Conservation (phyloP, 768 basidiomycete genomes). For the Rhodotorula sphaerocarpa region DNA sequence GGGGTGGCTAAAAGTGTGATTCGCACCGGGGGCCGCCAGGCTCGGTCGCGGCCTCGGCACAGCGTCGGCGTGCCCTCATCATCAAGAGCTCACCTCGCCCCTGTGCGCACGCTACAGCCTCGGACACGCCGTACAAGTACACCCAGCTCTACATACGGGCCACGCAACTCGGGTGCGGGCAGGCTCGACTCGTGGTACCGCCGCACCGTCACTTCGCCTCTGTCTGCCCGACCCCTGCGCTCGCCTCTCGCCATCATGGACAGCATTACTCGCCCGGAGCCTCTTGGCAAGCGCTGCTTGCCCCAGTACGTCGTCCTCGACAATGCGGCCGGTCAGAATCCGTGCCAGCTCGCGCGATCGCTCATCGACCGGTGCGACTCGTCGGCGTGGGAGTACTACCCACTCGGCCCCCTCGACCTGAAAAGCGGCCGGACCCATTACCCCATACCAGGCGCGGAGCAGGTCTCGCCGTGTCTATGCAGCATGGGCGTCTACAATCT, state of each 20-base stretch:
- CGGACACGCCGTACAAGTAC: too few relatives aligned
- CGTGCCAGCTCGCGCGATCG: conserved; percentile 40
- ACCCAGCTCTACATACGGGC: too few relatives aligned
- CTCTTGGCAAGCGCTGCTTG: conserved; percentile 5
- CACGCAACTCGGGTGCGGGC: too few relatives aligned
- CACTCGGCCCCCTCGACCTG: conserved; percentile 5
- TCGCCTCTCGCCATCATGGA: background rate
- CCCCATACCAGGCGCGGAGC: background rate
- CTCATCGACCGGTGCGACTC: conserved; percentile 2
- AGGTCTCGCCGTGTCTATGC: conserved; percentile 1
- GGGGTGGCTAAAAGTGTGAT: too few relatives aligned
- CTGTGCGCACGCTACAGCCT: too few relatives aligned
- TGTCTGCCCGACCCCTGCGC: too few relatives aligned
- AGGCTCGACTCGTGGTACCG: too few relatives aligned
- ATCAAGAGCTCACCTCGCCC: too few relatives aligned
- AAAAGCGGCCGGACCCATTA: conserved; percentile 2
- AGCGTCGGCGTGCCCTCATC: too few relatives aligned
- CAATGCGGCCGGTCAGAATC: conserved; percentile 42
- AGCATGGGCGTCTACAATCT: conserved; percentile 31
- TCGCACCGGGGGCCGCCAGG: too few relatives aligned
- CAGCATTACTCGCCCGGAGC: background rate
- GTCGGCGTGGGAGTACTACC: conserved; percentile 2
- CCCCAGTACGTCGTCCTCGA: conserved; percentile 29
- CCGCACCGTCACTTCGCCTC: too few relatives aligned
- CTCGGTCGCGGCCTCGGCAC: too few relatives aligned